Percentiles rank a stretch among this genome's conserved stretches.
Conservation (phyloP, 2,329 filamentous ascomycete species). For the Pseudogymnoascus sp. region DNA sequence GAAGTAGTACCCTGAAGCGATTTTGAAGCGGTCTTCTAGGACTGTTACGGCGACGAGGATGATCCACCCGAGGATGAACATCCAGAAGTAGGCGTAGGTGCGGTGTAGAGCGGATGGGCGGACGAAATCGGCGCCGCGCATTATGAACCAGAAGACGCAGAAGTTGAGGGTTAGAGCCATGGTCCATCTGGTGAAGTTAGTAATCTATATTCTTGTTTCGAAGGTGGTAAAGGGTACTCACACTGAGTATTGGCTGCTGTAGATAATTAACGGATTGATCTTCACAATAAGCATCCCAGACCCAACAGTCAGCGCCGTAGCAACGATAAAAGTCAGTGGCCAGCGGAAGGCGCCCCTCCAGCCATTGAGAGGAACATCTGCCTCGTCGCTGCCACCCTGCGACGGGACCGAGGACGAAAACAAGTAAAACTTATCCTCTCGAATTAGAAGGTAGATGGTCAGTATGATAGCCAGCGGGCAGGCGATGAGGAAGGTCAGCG, state of each 20-base stretch:
- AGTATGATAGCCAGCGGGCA: constrained; percentile 65
- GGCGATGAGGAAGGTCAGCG: constrained; percentile 71
- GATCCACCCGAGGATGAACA: constrained; percentile 67
- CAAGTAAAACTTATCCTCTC: constrained; percentile 77
- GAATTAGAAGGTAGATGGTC: constrained; percentile 59
- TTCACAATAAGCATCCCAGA: constrained; percentile 69
- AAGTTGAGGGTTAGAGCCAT: constrained; percentile 81
- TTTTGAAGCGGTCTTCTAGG: constrained; percentile 62
- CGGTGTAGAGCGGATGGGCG: constrained; percentile 81
- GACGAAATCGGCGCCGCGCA: constrained; percentile 67
- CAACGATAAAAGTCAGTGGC: constrained; percentile 62
- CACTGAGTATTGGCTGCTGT: constrained; percentile 79
- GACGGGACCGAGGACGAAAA: constrained; percentile 56
- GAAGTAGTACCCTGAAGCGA: constrained; percentile 71
- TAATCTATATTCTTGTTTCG: not conserved
- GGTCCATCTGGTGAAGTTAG: constrained; percentile 48
- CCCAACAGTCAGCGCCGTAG: constrained; percentile 60
- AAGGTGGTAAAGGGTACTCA: constrained; percentile 26
- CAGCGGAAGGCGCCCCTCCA: constrained; percentile 79
- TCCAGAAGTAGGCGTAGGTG: constrained; percentile 73
- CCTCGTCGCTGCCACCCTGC: constrained; percentile 49
- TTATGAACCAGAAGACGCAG: constrained; percentile 72
- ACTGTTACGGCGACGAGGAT: constrained; percentile 65
- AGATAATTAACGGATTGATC: constrained; percentile 82
- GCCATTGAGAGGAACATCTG: constrained; percentile 59